Evolutionary conservation across 2,329 filamentous ascomycete genomes (phyloP).

Genomic region (Fusarium sp.): DNA sequence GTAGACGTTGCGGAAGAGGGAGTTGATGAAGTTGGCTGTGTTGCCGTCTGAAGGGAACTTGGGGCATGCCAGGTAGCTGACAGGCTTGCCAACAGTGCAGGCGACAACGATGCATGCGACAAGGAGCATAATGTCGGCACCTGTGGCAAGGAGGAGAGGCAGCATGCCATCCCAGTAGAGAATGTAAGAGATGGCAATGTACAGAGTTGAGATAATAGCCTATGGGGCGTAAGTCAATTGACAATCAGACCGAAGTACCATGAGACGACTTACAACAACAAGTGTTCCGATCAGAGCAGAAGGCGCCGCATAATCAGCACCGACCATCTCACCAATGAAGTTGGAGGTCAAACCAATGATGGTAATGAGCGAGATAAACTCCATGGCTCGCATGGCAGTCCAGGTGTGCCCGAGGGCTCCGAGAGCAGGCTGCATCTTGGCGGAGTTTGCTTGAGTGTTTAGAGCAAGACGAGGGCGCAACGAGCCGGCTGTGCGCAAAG

Average conservation of each 20-base stretch:
- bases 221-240: conserved; percentile 50
- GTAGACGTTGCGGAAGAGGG: conserved; percentile 56
- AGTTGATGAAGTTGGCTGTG: conserved; percentile 58
- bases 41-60: conserved; percentile 57
- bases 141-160: conserved; percentile 75
- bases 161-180: conserved; percentile 82
- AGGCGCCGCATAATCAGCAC: conserved; percentile 72
- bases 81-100: conserved; percentile 80
- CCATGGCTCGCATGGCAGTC: conserved; percentile 75
- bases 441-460: conserved; percentile 49
- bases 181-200: conserved; percentile 82
- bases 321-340: conserved; percentile 82
- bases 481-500: conserved; percentile 54
- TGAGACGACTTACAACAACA: conserved; percentile 72
- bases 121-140: conserved; percentile 74
- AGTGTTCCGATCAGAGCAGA: conserved; percentile 81
- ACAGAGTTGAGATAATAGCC: conserved; percentile 82
- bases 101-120: conserved; percentile 83
- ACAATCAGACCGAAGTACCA: background rate
- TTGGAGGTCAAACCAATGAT: conserved; percentile 85
- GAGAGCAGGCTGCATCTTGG: conserved; percentile 64
- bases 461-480: conserved; percentile 57
- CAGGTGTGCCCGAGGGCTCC: conserved; percentile 84
- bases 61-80: conserved; percentile 81
- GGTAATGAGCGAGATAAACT: conserved; percentile 76